Percentiles rank a stretch among this genome's conserved stretches.
Conservation (phyloP, 192 early-diverging fungal genomes). For the Geranomyces variabilis region DNA sequence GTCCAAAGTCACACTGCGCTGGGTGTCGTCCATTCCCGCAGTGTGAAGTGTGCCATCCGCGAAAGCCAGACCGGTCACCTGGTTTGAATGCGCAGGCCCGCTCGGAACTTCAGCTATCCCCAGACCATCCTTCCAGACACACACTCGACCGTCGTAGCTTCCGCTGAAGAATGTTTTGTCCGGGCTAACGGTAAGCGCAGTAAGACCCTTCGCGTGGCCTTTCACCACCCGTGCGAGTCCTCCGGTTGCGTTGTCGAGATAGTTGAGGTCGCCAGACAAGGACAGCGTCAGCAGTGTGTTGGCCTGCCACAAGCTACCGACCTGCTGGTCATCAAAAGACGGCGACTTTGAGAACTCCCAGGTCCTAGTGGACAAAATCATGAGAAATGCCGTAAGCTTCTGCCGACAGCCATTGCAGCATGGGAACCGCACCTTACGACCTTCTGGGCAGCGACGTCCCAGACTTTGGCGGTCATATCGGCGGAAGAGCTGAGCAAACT, state of each 20-base stretch:
- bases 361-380: background rate
- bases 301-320: conserved; percentile 90
- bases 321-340: conserved; percentile 81
- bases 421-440: conserved; percentile 57
- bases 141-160: conserved; percentile 89
- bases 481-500: conserved; percentile 80
- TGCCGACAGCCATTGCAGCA: too few species aligned
- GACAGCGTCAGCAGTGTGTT: conserved; percentile 76
- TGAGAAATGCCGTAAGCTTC: too few species aligned
- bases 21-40: conserved; percentile 78
- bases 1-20: conserved; percentile 43
- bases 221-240: conserved; percentile 56
- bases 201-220: conserved; percentile 86
- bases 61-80: conserved; percentile 65
- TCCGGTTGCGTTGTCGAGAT: conserved; percentile 65
- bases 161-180: conserved; percentile 77
- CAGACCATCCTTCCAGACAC: conserved; percentile 64
- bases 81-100: conserved; percentile 76
- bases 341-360: conserved; percentile 20
- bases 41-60: conserved; percentile 56
- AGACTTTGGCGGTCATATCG: conserved; percentile 86
- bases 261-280: conserved; percentile 86
- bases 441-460: conserved; percentile 77
- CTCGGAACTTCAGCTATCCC: conserved; percentile 48
- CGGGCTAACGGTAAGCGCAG: conserved; percentile 63